These are phyloP conservation scores for Cucurbita ficifolia DNA, from an alignment of 306 rosid species.

Conservation along the genomic window DNA sequence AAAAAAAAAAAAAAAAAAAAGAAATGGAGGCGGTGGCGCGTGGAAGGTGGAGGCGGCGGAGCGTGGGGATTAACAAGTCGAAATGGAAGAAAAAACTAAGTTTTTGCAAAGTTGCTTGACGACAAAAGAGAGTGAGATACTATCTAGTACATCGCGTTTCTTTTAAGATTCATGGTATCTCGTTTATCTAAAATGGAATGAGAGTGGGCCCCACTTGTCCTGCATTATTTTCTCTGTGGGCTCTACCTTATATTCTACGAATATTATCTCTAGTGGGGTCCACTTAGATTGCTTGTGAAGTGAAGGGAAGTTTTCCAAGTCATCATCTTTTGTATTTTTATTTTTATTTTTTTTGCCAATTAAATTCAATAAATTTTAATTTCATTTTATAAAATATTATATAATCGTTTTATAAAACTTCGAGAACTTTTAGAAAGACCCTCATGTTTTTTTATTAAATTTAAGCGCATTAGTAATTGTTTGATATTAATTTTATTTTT, in stretches of 20 bases:
- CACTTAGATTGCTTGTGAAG: too few species aligned
- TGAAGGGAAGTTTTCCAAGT: too few species aligned
- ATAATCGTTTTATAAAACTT: too few species aligned
- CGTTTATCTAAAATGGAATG: conserved; percentile 1
- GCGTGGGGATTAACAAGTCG: neutral
- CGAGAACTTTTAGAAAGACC: too few species aligned
- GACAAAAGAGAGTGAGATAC: neutral
- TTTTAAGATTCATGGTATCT: conserved; percentile 1
- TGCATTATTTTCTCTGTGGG: neutral
- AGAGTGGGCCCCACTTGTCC: neutral
- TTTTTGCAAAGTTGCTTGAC: neutral
- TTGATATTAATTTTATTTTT: too few species aligned
- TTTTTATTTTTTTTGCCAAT: too few species aligned
- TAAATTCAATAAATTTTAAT: too few species aligned
- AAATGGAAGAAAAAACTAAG: neutral
- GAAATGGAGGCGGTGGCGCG: neutral
- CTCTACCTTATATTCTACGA: neutral
- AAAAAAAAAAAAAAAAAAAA: neutral
- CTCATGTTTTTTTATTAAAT: too few species aligned
- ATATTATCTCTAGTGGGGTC: too few species aligned
- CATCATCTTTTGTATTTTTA: too few species aligned
- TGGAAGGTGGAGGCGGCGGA: neutral
- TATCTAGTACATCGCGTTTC: neutral
- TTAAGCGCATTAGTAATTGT: too few species aligned
- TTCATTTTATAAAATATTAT: too few species aligned